Conservation (phyloP, 345 rosid species). For the Sapria himalayana region DNA sequence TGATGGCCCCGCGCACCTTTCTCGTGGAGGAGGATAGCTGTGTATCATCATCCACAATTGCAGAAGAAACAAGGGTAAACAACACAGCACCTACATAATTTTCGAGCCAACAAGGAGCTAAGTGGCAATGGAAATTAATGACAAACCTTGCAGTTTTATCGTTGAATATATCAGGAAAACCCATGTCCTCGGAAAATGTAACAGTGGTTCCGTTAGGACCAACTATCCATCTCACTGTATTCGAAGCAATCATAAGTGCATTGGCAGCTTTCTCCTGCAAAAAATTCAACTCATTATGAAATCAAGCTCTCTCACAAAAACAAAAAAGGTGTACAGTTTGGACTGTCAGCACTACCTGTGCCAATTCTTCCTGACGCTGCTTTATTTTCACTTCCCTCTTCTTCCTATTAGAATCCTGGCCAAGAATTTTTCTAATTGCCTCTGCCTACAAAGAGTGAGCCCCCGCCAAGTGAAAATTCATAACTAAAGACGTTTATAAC, state of each 20-base stretch:
- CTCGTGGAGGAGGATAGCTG: constrained; percentile 90
- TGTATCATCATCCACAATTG: constrained; percentile 3
- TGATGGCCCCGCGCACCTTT: constrained; percentile 63
- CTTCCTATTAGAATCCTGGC: constrained; percentile 83
- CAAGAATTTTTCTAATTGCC: constrained; percentile 85
- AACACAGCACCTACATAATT: constrained; percentile 6
- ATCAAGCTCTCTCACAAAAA: constrained; percentile 3
- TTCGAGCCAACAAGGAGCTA: too few species aligned
- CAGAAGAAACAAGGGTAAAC: constrained; percentile 2
- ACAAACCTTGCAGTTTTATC: constrained; percentile 17
- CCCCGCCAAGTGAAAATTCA: neutral
- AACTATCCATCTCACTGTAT: constrained; percentile 39
- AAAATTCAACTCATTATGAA: constrained; percentile 3
- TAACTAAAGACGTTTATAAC: neutral
- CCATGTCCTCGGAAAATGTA: constrained; percentile 58
- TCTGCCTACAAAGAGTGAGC: constrained; percentile 33
- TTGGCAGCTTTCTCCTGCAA: constrained; percentile 61
- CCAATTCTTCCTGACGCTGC: constrained; percentile 66
- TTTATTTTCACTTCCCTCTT: constrained; percentile 67
- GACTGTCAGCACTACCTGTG: constrained; percentile 30
- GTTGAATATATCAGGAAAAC: constrained; percentile 54
- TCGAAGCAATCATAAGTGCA: constrained; percentile 24
- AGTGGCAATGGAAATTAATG: neutral
- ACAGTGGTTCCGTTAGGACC: constrained; percentile 59
- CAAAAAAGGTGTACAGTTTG: constrained; percentile 1